Evolutionary conservation across 176 grass and related monocot species (phyloP), one percentile per base, ranked within the genome.

Genomic region (Oryza longistaminata): DNA sequence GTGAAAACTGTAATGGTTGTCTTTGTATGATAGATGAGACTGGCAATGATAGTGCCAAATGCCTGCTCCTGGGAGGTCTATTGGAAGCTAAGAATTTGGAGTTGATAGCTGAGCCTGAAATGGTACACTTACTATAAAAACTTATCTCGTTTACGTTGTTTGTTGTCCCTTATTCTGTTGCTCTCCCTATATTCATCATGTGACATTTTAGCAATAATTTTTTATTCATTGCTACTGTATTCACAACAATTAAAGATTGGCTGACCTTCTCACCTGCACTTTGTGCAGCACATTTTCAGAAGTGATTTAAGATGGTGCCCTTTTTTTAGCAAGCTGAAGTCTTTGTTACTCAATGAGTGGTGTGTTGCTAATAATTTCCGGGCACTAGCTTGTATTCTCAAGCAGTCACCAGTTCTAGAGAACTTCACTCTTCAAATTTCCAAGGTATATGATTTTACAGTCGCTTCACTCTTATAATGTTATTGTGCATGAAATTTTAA

Each of bases 351-450:
- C 1, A 52, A 52, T 52, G 49, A 52, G 13, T 52, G 58, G 76
- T 78, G 76, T 25, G 76, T 65, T 58, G 7, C 76, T 0, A 24
- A 15, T 16, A 39, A 65, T 60, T 78, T 78, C 37, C 1, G 26
- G 3, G 37, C 76, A 27, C 76, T 78, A 65, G 58, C 58, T 78
- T 78, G 7, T 78, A 65, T 78, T 78, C 55, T 78, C 25, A 58
- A 78, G 11, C 31, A 69, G 15, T 68, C 82, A 42, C 73, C 73
- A 43, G 11, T 69, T 85, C 64, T 85, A 17, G 82, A 76, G 73
- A n/a, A 68, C 24, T 64, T 85, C 73, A 77, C 64, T 43, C 64
- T 85, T 67, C 82, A 84, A 49, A 66, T 83, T 74, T 83, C 71
- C 61, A 67, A 66, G 71, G 61, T 52, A 52, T 83, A 75, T 24